Evolutionary conservation across 106 monocot genomes (phyloP), one percentile per base, ranked within the genome.

Genomic region (Xerophyta viscosa): DNA sequence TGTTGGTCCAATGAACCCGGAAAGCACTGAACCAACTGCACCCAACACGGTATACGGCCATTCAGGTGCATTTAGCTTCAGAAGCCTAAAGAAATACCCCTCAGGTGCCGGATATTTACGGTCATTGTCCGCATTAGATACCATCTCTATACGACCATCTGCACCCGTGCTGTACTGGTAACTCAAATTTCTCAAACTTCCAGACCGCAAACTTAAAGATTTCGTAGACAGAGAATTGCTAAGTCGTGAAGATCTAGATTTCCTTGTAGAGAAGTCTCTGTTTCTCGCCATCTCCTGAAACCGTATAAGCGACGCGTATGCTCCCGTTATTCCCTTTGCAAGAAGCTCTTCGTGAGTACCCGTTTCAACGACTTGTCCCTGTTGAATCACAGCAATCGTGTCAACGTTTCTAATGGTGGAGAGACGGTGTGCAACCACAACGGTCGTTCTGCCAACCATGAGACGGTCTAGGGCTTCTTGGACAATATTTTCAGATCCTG

Each of bases 91-190:
- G 60, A 98, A 98, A 62, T 98, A 98, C 10, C 81, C 85, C 20
- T 79, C 73, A 14, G 96, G 96, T 56, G 96, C 82, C 15, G 96
- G 89, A 69, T 86, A 89, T 37, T 80, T 98, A 19, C 78, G 68
- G 48, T 79, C 79, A 54, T 89, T 84, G 41, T 98, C 96, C 4
- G 96, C 89, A 66, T 79, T 82, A 26, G 89, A 98, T 49, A 98
- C 77, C 96, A 98, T 98, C 65, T 98, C 89, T 50, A 98, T 89
- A 9, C 82, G 81, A 0, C 96, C 96, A 71, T 98, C 89, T 43
- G 76, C 89, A 37, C 96, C 89, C 24, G 82, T 89, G 57, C 96
- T 98, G 29, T 89, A 98, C 61, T 98, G 96, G 66, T 98, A 98
- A 52, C 89, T 98, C 57, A 89, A 50, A 48, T 98, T 98, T 24